These are phyloP conservation scores for Rhynchosporium graminicola DNA, from an alignment of 2,329 filamentous ascomycete species.

Conservation along the genomic window DNA sequence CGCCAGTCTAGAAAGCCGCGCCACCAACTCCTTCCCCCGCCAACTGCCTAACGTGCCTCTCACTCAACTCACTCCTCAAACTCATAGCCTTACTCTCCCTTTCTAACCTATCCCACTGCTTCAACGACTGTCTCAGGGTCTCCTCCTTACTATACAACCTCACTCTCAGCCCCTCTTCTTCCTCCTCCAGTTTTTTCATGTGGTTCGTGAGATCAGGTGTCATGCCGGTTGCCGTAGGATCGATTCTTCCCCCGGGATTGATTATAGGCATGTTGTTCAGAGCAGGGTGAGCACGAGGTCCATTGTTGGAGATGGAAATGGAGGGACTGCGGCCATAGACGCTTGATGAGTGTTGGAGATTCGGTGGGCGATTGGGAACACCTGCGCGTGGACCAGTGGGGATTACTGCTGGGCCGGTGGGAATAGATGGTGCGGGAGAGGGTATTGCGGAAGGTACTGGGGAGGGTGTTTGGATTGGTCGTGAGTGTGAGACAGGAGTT, in stretches of 20 bases:
- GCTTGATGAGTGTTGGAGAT: constrained; percentile 33
- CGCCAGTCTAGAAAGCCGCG: constrained; percentile 37
- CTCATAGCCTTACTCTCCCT: constrained; percentile 35
- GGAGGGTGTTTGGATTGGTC: constrained; percentile 32
- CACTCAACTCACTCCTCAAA: constrained; percentile 40
- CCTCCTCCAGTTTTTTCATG: constrained; percentile 40
- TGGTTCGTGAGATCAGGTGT: constrained; percentile 34
- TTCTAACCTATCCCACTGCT: constrained; percentile 39
- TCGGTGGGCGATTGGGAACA: constrained; percentile 33
- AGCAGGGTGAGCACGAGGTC: constrained; percentile 39
- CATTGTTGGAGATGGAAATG: constrained; percentile 25
- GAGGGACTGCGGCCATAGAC: constrained; percentile 28
- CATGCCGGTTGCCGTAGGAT: constrained; percentile 38
- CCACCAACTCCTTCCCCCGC: constrained; percentile 41
- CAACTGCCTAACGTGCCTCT: constrained; percentile 40
- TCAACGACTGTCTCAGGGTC: constrained; percentile 37
- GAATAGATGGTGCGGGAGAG: constrained; percentile 29
- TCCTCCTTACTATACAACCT: constrained; percentile 39
- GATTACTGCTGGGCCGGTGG: constrained; percentile 37
- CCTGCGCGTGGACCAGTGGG: constrained; percentile 39
- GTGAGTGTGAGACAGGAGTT: constrained; percentile 26
- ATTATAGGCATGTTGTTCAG: constrained; percentile 39
- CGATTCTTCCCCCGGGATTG: constrained; percentile 39
- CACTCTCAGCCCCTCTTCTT: constrained; percentile 37
- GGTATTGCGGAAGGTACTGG: constrained; percentile 31